Conservation (phyloP, 805 yeast species). For the Yueomyces sp. region DNA sequence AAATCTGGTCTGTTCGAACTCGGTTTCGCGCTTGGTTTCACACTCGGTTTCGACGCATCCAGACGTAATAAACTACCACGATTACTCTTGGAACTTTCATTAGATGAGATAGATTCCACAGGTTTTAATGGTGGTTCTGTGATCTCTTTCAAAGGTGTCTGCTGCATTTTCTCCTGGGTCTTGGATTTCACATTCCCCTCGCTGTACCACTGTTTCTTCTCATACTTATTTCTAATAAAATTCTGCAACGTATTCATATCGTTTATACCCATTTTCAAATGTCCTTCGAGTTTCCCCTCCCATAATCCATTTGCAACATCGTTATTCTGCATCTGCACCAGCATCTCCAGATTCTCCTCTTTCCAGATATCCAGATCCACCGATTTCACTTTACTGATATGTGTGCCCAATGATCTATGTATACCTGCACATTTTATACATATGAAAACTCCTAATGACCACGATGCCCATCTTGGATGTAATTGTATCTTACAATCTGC, state of each 20-base stretch:
- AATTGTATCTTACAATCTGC: slow-evolving; percentile 84
- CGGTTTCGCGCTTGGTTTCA: not conserved
- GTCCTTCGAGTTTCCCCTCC: slow-evolving; percentile 50
- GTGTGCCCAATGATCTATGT: slow-evolving; percentile 92
- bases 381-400: slow-evolving; percentile 80
- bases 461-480: slow-evolving; percentile 98
- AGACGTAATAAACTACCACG: slow-evolving; percentile 1
- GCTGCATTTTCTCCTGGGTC: slow-evolving; percentile 8
- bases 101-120: not conserved
- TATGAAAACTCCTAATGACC: slow-evolving; percentile 86
- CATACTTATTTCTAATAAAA: slow-evolving; percentile 87
- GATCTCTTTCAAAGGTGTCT: slow-evolving; percentile 25
- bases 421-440: slow-evolving; percentile 94
- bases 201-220: slow-evolving; percentile 72
- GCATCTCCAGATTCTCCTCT: slow-evolving; percentile 70
- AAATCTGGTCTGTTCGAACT: slow-evolving; percentile 60
- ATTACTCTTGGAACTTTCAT: not conserved
- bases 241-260: slow-evolving; percentile 76
- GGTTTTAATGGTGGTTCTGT: not conserved
- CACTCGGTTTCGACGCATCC: not conserved
- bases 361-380: slow-evolving; percentile 96
- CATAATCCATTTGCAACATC: slow-evolving; percentile 61
- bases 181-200: not conserved
- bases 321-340: slow-evolving; percentile 79
- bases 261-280: slow-evolving; percentile 39